Base-by-base conservation (phyloP, 2,329 filamentous ascomycete species). In the Verruconis gallopava region DNA sequence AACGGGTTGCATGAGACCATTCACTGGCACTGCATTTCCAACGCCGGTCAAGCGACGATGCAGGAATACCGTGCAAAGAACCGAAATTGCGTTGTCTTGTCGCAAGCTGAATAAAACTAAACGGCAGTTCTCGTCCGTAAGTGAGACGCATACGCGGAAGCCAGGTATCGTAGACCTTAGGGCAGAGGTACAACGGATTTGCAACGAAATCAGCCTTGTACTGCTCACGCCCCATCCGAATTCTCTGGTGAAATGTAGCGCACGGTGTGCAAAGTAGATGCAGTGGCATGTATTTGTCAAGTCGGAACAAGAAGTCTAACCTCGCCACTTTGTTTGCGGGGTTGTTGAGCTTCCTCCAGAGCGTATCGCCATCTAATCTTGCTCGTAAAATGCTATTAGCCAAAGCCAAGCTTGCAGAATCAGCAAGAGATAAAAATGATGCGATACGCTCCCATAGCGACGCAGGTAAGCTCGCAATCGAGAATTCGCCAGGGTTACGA, bases 251-350 rank as follows among this genome's bases (percentile, higher is more conserved):
- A 54, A 71, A 78, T 43, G 56, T 60, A 12, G 58, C 65, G 51
- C 75, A 79, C 4, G 67, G 65, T 51, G 75, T 73, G 54, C 75
- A 79, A 42, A 77, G 64, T 4, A 79, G 62, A 49, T 77, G 71
- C 25, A 65, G 59, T 2, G 74, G 73, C 14, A 74, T 58, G 13
- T 62, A 53, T 11, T 57, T 52, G 46, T 78, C 72, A 51, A 77
- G 61, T 2, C 56, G 53, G 11, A 63, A 51, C 4, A 79, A 61
- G 50, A 78, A 75, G 3, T 66, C 56, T 36, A 67, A 58, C 39
- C 66, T 68, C 44, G 69, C 54, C 4, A 61, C 48, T 35, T 55
- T 55, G 48, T 75, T 69, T 4, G 63, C 53, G 3, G 67, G 63
- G 14, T 30, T 15, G 12, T 28, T 30, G 14, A 40, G 25, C 6